A percentile compares a stretch with the other conserved stretches of the same genome.
Evolutionary conservation across 768 basidiomycete genomes (phyloP).

Genomic region (Kondoa subrosea): DNA sequence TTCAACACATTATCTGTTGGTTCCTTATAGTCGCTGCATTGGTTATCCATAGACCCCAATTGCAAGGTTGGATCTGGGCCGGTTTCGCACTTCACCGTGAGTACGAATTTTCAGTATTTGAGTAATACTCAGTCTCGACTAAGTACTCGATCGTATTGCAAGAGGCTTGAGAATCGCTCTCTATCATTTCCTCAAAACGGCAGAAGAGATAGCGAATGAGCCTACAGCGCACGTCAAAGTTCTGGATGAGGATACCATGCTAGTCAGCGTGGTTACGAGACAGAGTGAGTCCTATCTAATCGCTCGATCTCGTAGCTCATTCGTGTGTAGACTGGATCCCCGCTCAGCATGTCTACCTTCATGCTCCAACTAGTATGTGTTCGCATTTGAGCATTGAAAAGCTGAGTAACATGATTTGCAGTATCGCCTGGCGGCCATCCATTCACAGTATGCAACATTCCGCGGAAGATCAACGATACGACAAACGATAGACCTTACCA

Average conservation of each 20-base stretch:
- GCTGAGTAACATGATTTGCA: neutral
- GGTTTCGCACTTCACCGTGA: neutral
- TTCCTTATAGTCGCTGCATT: neutral
- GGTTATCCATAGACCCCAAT: neutral
- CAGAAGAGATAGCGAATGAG: neutral
- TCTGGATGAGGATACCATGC: neutral
- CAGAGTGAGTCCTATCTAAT: neutral
- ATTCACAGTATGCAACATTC: neutral
- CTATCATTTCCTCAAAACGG: neutral
- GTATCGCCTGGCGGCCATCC: conserved; percentile 5
- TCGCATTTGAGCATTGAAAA: neutral
- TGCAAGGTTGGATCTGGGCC: neutral
- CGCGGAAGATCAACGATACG: neutral
- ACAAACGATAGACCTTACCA: neutral
- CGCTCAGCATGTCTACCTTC: conserved; percentile 2
- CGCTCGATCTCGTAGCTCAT: neutral
- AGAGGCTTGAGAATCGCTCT: neutral
- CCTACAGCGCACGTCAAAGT: neutral
- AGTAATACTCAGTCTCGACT: neutral
- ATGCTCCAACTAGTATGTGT: neutral
- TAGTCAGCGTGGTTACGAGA: neutral
- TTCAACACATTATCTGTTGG: neutral
- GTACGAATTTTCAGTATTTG: neutral
- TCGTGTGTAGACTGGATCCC: neutral
- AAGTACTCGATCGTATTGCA: conserved; percentile 1